These are phyloP conservation scores for Boletus calvinii DNA, from an alignment of 1,284 basidiomycete genomes.

Conservation along the genomic window DNA sequence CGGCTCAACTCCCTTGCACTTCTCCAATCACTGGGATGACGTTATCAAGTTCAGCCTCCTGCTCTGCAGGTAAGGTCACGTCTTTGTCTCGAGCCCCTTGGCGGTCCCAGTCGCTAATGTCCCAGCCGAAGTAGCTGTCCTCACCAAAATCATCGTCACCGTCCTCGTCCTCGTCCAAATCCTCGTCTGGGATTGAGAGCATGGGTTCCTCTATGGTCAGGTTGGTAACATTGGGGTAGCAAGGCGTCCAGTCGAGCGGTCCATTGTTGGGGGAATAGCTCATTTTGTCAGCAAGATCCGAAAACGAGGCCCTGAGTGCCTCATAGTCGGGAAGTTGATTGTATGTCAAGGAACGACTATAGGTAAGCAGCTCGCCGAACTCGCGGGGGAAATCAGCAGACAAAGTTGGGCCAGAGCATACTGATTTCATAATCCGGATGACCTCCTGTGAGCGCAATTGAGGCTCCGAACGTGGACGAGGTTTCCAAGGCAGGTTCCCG, in stretches of 20 bases:
- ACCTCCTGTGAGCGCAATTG: slow-evolving; percentile 1
- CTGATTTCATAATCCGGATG: slow-evolving; percentile 1
- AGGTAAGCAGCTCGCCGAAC: slow-evolving; percentile 4
- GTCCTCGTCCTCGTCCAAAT: background rate
- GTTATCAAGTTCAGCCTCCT: background rate
- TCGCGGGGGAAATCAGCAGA: background rate
- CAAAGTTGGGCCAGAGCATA: background rate
- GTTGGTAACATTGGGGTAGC: background rate
- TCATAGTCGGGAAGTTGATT: slow-evolving; percentile 4
- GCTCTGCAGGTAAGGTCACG: background rate
- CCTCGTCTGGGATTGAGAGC: background rate
- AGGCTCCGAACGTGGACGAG: background rate
- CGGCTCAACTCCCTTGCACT: background rate
- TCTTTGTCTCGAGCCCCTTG: slow-evolving; percentile 1
- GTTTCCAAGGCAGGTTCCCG: slow-evolving; percentile 5
- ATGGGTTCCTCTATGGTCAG: background rate
- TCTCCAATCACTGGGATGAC: background rate
- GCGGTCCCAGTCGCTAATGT: slow-evolving; percentile 1
- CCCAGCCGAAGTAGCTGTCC: slow-evolving; percentile 1
- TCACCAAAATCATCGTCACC: background rate
- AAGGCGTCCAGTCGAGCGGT: slow-evolving; percentile 8
- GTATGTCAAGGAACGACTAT: slow-evolving; percentile 1
- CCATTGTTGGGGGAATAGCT: background rate
- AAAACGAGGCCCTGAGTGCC: background rate
- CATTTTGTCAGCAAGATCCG: background rate